Evolutionary conservation across 805 yeast genomes (phyloP).

Genomic region (Tetrapisispora phaffii): DNA sequence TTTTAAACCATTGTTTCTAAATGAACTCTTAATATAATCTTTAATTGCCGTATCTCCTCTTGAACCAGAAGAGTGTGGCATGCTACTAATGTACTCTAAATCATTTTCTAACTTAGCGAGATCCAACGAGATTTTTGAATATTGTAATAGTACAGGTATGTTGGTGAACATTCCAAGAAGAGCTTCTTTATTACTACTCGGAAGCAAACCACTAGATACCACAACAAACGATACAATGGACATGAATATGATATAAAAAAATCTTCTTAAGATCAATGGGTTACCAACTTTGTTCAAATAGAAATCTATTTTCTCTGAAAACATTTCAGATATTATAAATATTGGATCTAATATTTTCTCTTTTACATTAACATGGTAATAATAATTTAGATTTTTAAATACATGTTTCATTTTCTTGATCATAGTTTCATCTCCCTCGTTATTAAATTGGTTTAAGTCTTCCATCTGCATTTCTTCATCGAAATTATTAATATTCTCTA

Average conservation of each 20-base stretch:
- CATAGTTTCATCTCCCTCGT: not conserved
- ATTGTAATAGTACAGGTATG: constrained; percentile 39
- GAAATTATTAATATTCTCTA: not conserved
- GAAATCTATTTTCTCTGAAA: constrained; percentile 42
- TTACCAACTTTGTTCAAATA: constrained; percentile 63
- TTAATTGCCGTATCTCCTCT: constrained; percentile 72
- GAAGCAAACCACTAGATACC: constrained; percentile 46
- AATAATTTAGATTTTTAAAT: constrained; percentile 4
- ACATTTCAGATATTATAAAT: constrained; percentile 28
- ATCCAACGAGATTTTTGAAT: constrained; percentile 45
- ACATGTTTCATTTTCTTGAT: constrained; percentile 5
- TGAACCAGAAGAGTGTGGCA: constrained; percentile 86
- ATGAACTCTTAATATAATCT: constrained; percentile 50
- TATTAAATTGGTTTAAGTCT: constrained; percentile 20
- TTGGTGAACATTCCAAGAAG: constrained; percentile 56
- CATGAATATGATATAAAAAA: constrained; percentile 59
- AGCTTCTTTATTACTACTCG: constrained; percentile 33
- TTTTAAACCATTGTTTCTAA: constrained; percentile 47
- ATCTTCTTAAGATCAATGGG: constrained; percentile 71
- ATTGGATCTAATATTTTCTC: constrained; percentile 39
- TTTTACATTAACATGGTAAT: constrained; percentile 18
- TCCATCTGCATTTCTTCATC: constrained; percentile 28
- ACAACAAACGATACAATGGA: constrained; percentile 49
- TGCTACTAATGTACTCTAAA: constrained; percentile 60
- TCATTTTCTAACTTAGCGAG: constrained; percentile 50